Conservation (phyloP, 2,329 filamentous ascomycete genomes). For the Aspergillus sp. region DNA sequence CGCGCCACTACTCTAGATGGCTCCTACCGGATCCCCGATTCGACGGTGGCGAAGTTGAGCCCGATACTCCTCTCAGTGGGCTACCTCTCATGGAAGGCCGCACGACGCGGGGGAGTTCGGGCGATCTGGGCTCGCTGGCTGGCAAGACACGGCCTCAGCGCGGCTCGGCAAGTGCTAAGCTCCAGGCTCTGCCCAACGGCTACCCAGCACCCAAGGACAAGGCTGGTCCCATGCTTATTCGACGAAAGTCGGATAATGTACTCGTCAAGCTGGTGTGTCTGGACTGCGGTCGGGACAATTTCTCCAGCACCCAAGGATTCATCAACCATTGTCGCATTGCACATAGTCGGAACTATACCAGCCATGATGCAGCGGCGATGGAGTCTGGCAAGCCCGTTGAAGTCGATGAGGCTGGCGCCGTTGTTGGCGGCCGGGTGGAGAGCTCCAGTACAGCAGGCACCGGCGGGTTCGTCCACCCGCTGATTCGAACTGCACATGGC, state of each 20-base stretch:
- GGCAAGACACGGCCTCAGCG: conserved; percentile 61
- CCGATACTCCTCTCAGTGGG: conserved; percentile 24
- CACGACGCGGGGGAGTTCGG: conserved; percentile 73
- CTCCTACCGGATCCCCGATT: conserved; percentile 85
- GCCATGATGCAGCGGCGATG: conserved; percentile 88
- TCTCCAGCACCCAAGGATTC: conserved; percentile 96
- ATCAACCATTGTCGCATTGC: conserved; percentile 98
- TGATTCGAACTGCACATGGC: conserved; percentile 58
- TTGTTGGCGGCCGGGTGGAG: conserved; percentile 44
- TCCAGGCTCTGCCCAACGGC: conserved; percentile 69
- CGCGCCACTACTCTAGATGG: conserved; percentile 94
- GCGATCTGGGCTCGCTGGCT: conserved; percentile 53
- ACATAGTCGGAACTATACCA: conserved; percentile 90
- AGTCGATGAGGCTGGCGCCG: conserved; percentile 58
- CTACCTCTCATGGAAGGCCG: conserved; percentile 65
- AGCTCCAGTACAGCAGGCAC: conserved; percentile 25
- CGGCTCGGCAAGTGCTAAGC: conserved; percentile 62
- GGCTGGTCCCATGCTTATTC: conserved; percentile 78
- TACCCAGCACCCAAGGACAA: conserved; percentile 77
- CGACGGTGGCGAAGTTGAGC: conserved; percentile 61
- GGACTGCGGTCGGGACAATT: conserved; percentile 86
- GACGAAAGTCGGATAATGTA: conserved; percentile 77
- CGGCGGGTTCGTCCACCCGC: conserved; percentile 61
- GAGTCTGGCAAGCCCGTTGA: conserved; percentile 84
- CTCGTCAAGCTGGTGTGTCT: conserved; percentile 88